phyloP scores from a whole-genome alignment of 495 filamentous ascomycete species.

The Penicillium robsamsonii region DNA sequence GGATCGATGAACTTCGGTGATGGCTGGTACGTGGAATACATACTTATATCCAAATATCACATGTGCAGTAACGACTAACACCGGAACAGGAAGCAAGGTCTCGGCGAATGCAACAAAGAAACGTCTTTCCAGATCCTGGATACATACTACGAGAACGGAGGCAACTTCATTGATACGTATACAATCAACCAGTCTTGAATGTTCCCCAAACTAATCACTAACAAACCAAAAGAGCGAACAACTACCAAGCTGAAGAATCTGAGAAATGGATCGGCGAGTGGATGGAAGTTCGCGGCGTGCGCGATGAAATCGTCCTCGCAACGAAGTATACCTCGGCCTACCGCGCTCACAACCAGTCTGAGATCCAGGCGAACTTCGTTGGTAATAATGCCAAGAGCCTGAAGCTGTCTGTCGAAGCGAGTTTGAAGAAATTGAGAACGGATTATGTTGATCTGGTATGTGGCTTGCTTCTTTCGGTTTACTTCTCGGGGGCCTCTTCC shows the following conservation, averaged over 20 bases:
- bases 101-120: conserved; percentile 63
- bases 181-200: background rate
- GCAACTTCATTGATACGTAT: conserved; percentile 76
- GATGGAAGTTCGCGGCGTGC: conserved; percentile 54
- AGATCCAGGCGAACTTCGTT: conserved; percentile 51
- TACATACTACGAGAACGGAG: conserved; percentile 62
- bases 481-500: background rate
- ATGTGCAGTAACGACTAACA: background rate
- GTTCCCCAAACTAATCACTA: background rate
- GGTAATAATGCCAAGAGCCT: conserved; percentile 62
- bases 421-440: conserved; percentile 60
- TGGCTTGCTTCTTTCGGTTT: background rate
- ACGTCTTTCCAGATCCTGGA: conserved; percentile 64
- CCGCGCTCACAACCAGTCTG: conserved; percentile 28
- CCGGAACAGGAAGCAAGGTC: conserved; percentile 29
- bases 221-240: conserved; percentile 46
- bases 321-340: conserved; percentile 64
- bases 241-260: conserved; percentile 67
- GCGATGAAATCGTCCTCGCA: conserved; percentile 66
- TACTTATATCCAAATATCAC: background rate
- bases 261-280: conserved; percentile 77
- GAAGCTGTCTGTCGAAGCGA: conserved; percentile 50
- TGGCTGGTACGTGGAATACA: conserved; percentile 37
- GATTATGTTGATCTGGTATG: conserved; percentile 59
- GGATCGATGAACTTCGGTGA: conserved; percentile 64